Conservation (phyloP, 2,329 filamentous ascomycete genomes). For the Aspergillus sp. region DNA sequence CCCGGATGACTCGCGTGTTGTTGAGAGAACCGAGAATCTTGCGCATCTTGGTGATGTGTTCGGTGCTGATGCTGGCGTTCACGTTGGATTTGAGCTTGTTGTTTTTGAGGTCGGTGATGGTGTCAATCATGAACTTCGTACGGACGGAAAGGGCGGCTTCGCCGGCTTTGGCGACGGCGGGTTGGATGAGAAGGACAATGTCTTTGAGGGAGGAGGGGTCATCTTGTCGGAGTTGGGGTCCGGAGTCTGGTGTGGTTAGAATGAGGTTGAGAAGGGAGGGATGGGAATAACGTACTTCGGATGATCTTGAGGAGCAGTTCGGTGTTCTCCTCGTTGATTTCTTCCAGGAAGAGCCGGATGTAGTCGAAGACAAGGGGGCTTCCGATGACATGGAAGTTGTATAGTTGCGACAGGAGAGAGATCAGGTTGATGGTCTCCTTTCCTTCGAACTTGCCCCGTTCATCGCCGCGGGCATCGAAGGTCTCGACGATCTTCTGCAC, state of each 20-base stretch:
- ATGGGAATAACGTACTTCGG: conserved; percentile 53
- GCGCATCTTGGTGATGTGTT: conserved; percentile 85
- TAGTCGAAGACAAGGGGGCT: conserved; percentile 88
- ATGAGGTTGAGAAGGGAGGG: neutral
- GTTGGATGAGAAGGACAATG: conserved; percentile 77
- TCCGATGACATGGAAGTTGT: conserved; percentile 86
- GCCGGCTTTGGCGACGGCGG: conserved; percentile 67
- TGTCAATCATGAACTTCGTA: conserved; percentile 97
- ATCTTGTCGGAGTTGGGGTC: conserved; percentile 80
- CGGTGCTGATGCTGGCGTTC: conserved; percentile 71
- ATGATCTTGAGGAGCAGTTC: conserved; percentile 85
- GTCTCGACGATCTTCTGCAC: conserved; percentile 75
- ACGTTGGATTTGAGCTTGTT: conserved; percentile 79
- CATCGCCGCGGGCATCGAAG: conserved; percentile 67
- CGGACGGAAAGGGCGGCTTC: conserved; percentile 76
- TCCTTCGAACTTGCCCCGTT: conserved; percentile 41
- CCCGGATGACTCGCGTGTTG: conserved; percentile 62
- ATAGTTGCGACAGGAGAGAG: conserved; percentile 80
- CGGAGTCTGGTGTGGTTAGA: conserved; percentile 56
- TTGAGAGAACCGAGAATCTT: conserved; percentile 82
- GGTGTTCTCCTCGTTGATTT: conserved; percentile 81
- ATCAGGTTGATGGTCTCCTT: conserved; percentile 77
- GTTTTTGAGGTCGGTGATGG: conserved; percentile 91
- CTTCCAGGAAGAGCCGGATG: conserved; percentile 72
- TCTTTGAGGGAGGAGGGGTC: conserved; percentile 87